Base-by-base conservation (phyloP, 148 eudicot genomes). In the Silene latifolia region DNA sequence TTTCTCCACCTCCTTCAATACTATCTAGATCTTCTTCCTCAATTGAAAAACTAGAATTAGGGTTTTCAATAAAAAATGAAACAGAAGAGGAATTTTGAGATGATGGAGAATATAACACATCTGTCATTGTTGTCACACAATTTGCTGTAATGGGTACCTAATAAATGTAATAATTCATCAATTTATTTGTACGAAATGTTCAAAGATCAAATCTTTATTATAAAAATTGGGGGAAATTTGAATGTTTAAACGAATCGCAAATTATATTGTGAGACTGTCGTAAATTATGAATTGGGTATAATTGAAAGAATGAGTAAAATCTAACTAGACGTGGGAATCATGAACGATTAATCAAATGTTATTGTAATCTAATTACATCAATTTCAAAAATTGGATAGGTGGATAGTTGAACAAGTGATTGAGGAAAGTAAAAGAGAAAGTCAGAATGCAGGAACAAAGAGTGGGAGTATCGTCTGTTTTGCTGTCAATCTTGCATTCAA, bases 21-120 rank as follows among this genome's bases (percentile, higher is more conserved):
- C 46, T 85, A 83, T 48, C 72, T 80, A 42, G 77, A 82, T 73
- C 64, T 69, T 78, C 24, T 54, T 76, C 78, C 81, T 75, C 64
- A 18, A 56, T 17, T 57, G 15, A 66, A 39, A 67, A 67, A 42
- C 17, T 42, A 67, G 23, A 19, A 20, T 19, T 39, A 32, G 29
- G 54, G 20, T n/a, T 67, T 8, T 42, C 24, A 42, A 19, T 17
- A 1, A 89, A 88, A 63, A 81, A 75, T 39, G 88, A 21, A 80
- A 71, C 83, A 73, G 82, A 82, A 69, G 72, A 78, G 20, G 77
- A 53, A 10, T 73, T 62, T 23, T 90, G 77, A 2, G 89, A 81
- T 14, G 88, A 73, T 61, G 96, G 88, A 53, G 93, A 89, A 85
- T 86, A 96, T 54, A 93, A 83, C 53, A 93, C 96, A 77, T 93